Base-by-base conservation (phyloP, 768 basidiomycete genomes). In the Auriscalpium microsporum region DNA sequence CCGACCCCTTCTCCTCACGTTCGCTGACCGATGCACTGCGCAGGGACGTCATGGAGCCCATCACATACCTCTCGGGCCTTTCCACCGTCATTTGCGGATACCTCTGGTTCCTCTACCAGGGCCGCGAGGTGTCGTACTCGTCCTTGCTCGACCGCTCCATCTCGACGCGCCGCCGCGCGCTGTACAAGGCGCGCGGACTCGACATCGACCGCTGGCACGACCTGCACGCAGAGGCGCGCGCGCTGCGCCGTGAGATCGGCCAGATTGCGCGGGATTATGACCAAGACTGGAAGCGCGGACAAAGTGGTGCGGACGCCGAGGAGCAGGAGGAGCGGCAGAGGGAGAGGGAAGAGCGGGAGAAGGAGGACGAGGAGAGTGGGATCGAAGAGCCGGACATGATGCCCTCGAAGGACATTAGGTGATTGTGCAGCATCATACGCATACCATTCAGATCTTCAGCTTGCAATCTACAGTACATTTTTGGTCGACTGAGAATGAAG, bases 31-130 rank as follows among this genome's bases (percentile, higher is more conserved):
- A 34, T 10, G 44, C 16, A 8, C 28, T 28, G n/a, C 64, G 61
- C 35, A 76, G 78, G 79, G 83, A 85, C 59, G 67, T 83, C 5
- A 86, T 86, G 82, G 83, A 86, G 63, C 84, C 84, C 0, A 73
- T 84, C 44, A 86, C 81, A 3, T 83, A 84, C 64, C 70, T 84
- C n/a, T 82, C 80, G 14, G 81, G 81, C 4, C 66, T 84, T 8
- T 78, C 79, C 0, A 82, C 75, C 8, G 81, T 84, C 54, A 76
- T 83, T 40, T 72, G 77, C n/a, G 79, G 80, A 1, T 83, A 84
- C 62, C 71, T 82, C 2, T 83, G 81, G 78, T 82, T 83, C 63
- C 66, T 82, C 0, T 80, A 81, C 64, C 78, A 80, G 67, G 80
- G 79, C 3, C 73, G 80, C 13, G 81, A 84, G 64, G 82, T 86